phyloP scores from a whole-genome alignment of 257 asterid species.

The Gardenia jasminoides region DNA sequence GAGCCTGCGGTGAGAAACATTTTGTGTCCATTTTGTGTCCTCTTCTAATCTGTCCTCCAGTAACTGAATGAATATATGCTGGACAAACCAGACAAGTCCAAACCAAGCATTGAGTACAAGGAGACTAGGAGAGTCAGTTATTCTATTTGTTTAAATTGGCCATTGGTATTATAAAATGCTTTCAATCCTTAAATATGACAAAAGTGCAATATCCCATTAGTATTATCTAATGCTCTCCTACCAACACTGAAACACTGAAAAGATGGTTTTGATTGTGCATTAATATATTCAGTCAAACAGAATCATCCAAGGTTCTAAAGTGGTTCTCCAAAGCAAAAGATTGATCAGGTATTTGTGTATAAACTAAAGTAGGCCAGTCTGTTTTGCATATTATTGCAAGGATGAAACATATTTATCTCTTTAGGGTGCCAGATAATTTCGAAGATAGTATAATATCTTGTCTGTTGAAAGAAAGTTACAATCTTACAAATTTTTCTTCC shows the following conservation, averaged over 20 bases:
- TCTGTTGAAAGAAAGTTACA: no score
- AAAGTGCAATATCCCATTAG: not conserved
- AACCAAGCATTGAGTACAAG: not conserved
- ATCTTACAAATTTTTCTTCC: no score
- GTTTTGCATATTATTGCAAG: no score
- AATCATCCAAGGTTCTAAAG: not conserved
- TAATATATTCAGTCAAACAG: not conserved
- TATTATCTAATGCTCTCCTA: not conserved
- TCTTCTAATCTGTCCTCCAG: not conserved
- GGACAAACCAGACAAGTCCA: not conserved
- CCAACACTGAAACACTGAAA: not conserved
- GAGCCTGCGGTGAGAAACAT: not conserved
- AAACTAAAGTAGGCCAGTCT: not conserved
- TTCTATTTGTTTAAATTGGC: not conserved
- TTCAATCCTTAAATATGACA: not conserved
- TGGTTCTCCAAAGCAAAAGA: not conserved
- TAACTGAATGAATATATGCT: not conserved
- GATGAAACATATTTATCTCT: no score
- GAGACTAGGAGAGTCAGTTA: no score
- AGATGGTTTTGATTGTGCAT: not conserved
- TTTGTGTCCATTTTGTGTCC: no score
- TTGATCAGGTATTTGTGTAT: not conserved
- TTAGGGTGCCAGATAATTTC: no score
- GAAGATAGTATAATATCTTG: no score
- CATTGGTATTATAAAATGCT: not conserved